phyloP scores from a whole-genome alignment of 164 flowering plant genomes.

The Taxillus chinensis region DNA sequence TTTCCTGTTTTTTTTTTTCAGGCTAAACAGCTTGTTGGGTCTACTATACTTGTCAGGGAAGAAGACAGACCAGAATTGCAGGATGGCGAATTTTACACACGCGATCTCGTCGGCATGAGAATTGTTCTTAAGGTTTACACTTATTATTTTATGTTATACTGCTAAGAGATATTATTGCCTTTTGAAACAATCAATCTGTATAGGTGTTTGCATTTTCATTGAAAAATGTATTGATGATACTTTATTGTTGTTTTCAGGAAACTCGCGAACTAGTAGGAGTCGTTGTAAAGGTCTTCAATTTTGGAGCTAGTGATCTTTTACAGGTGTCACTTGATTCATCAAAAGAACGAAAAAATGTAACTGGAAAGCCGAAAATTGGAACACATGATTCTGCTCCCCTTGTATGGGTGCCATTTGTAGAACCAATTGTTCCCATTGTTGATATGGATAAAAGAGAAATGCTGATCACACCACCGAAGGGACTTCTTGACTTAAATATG shows the following conservation, averaged over 20 bases:
- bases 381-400: constrained; percentile 29
- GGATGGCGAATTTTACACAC: constrained; percentile 77
- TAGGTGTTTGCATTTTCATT: background rate
- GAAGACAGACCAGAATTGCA: constrained; percentile 70
- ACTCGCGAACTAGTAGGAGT: constrained; percentile 67
- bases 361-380: constrained; percentile 26
- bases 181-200: background rate
- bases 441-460: constrained; percentile 63
- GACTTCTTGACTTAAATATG: constrained; percentile 79
- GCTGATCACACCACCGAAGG: constrained; percentile 84
- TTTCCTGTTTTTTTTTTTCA: constrained; percentile 13
- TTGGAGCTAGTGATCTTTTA: constrained; percentile 71
- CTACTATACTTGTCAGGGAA: constrained; percentile 62
- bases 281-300: constrained; percentile 58
- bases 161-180: background rate
- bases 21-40: constrained; percentile 81
- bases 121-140: constrained; percentile 73
- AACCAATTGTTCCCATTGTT: constrained; percentile 88
- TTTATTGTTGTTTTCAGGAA: constrained; percentile 37
- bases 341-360: constrained; percentile 14
- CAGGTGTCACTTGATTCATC: constrained; percentile 51
- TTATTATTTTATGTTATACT: background rate
- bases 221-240: background rate
- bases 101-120: constrained; percentile 88
- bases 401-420: constrained; percentile 90